Conservation (phyloP, 2,329 filamentous ascomycete species). For the Metarhizium sp. region DNA sequence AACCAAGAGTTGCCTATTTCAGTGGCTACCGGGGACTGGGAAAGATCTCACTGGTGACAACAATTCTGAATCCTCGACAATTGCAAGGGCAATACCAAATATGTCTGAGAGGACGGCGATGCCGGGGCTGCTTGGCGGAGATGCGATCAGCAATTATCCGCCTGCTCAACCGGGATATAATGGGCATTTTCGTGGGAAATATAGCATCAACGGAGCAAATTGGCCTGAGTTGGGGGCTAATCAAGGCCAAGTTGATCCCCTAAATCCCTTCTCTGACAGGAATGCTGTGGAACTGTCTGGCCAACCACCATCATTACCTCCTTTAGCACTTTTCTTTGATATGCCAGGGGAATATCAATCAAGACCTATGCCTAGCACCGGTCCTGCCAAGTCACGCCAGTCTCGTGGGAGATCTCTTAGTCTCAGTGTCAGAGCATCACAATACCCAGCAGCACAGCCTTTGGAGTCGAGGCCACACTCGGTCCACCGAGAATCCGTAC, state of each 20-base stretch:
- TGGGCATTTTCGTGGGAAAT: neutral
- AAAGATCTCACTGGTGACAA: conserved; percentile 9
- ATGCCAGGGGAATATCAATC: neutral
- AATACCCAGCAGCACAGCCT: conserved; percentile 16
- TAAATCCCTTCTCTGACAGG: conserved; percentile 38
- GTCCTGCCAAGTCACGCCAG: conserved; percentile 32
- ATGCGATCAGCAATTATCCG: neutral
- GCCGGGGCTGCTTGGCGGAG: neutral
- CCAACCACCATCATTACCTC: conserved; percentile 2
- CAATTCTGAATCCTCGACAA: neutral
- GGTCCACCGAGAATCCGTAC: conserved; percentile 28
- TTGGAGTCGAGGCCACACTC: conserved; percentile 23
- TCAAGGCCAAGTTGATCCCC: conserved; percentile 6
- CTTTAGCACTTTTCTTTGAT: neutral
- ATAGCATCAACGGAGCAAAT: neutral
- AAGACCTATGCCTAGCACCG: conserved; percentile 5
- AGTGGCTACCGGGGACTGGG: conserved; percentile 15
- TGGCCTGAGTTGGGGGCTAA: neutral
- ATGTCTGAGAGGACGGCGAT: neutral
- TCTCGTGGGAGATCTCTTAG: conserved; percentile 38
- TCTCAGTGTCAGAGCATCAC: conserved; percentile 14
- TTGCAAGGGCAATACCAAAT: neutral
- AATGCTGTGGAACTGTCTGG: conserved; percentile 29
- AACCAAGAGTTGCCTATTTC: neutral
- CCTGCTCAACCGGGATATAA: neutral